These are phyloP conservation scores for Aspergillus cristatus DNA, from an alignment of 495 filamentous ascomycete genomes.

Conservation along the genomic window DNA sequence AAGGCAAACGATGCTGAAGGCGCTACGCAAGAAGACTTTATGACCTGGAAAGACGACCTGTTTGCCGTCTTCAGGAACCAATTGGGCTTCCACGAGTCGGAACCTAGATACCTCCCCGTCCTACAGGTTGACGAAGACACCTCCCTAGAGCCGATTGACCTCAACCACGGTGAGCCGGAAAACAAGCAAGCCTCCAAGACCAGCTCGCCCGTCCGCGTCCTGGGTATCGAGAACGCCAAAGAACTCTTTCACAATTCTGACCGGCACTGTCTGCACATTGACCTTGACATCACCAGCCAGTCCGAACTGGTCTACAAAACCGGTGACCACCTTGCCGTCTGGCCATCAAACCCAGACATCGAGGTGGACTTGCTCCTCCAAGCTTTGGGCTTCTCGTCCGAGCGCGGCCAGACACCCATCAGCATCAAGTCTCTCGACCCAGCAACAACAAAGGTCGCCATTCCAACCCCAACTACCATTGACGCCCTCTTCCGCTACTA, in stretches of 20 bases:
- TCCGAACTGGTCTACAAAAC: slow-evolving; percentile 54
- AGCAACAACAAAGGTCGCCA: slow-evolving; percentile 20
- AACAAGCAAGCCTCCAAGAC: slow-evolving; percentile 11
- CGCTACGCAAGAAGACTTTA: slow-evolving; percentile 42
- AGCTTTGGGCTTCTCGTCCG: slow-evolving; percentile 24
- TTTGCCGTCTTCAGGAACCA: slow-evolving; percentile 26
- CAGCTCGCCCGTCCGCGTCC: slow-evolving; percentile 20
- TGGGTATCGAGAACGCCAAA: slow-evolving; percentile 23
- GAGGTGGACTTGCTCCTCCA: slow-evolving; percentile 32
- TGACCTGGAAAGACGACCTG: slow-evolving; percentile 39
- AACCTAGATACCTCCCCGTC: slow-evolving; percentile 31
- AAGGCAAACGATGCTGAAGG: slow-evolving; percentile 40
- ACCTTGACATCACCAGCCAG: slow-evolving; percentile 32
- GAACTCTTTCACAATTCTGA: slow-evolving; percentile 29
- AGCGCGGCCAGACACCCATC: slow-evolving; percentile 18
- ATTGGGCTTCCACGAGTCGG: slow-evolving; percentile 29
- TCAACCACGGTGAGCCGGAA: slow-evolving; percentile 32
- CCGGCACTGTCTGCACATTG: slow-evolving; percentile 42
- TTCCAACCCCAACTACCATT: slow-evolving; percentile 36
- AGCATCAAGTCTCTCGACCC: slow-evolving; percentile 24
- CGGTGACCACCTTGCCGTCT: slow-evolving; percentile 68
- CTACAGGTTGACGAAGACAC: slow-evolving; percentile 29
- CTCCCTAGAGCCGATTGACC: slow-evolving; percentile 27
- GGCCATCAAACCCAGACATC: slow-evolving; percentile 56
- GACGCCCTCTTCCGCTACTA: slow-evolving; percentile 36